phyloP scores from a whole-genome alignment of 75 land plant species.

The Azolla pinnata region DNA sequence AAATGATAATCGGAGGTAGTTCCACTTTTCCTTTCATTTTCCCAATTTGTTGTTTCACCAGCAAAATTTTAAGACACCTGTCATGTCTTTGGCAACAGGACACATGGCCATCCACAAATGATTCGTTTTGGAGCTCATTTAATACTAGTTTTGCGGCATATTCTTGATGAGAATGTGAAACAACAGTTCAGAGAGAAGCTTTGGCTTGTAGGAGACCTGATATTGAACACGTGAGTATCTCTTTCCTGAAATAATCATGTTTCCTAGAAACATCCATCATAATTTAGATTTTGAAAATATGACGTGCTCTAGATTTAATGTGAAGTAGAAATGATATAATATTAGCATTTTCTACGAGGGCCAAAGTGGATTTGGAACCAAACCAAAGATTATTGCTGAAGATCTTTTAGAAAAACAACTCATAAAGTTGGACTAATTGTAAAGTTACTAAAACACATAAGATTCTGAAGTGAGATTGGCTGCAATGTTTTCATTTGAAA shows the following conservation, averaged over 20 bases:
- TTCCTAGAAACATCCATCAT: background rate
- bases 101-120: constrained; percentile 94
- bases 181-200: constrained; percentile 61
- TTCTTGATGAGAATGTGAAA: constrained; percentile 59
- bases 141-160: constrained; percentile 73
- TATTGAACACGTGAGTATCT: constrained; percentile 66
- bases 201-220: constrained; percentile 65
- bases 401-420: too few relatives aligned
- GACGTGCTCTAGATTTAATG: background rate
- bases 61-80: too few relatives aligned
- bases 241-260: too few relatives aligned
- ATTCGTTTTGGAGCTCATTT: constrained; percentile 93
- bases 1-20: constrained; percentile 33
- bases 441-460: too few relatives aligned
- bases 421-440: too few relatives aligned
- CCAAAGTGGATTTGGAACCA: too few relatives aligned
- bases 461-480: too few relatives aligned
- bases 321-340: too few relatives aligned
- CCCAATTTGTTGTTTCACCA: too few relatives aligned
- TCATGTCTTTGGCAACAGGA: constrained; percentile 43
- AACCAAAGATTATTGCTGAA: too few relatives aligned
- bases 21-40: constrained; percentile 4
- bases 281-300: constrained; percentile 1
- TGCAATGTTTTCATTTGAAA: too few relatives aligned
- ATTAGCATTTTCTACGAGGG: too few relatives aligned